Evolutionary conservation across 148 eudicot species (phyloP), one percentile per base, ranked within the genome.

Genomic region (Fagopyrum homotropicum): DNA sequence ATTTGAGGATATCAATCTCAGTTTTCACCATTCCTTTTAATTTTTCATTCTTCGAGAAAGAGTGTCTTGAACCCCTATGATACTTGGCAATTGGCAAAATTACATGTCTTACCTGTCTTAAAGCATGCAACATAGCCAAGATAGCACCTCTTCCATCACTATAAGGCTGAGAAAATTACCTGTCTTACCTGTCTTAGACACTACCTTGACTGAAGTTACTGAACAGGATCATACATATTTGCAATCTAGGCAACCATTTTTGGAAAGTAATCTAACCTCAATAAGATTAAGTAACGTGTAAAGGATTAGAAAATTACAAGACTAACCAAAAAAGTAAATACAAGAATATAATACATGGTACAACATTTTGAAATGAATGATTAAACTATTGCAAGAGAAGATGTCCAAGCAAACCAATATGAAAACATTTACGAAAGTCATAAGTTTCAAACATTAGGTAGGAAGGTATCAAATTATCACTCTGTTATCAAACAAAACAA

Each of bases 61-160:
- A 22, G 26, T 22, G 26, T 22, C 26, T 22, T 22, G 26, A 22
- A 22, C 26, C 26, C 26, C 26, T 22, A 22, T 22, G 26, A 22
- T 22, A 22, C 26, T 22, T 22, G 26, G 26, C 26, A 22, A 22
- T 22, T 22, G 26, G 26, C 44, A 45, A 19, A 16, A 30, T 22
- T 22, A 22, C 26, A 22, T 22, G 26, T 22, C 26, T 66, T 75
- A 91, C 98, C 97, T 93, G 98, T 77, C 85, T 86, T 66, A 94
- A 72, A 80, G 98, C 93, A 80, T 89, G 91, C 45, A 80, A 84
- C 98, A 94, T 94, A 77, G 98, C 98, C 85, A 94, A 84, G 76
- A 85, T 80, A 69, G 98, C 98, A 22, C 26, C 26, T 22, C 26
- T 22, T 22, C 26, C 26, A 22, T 22, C 26, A 22, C 26, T 22